Evolutionary conservation across 2,329 filamentous ascomycete genomes (phyloP).

Genomic region (Sporothrix phasma): DNA sequence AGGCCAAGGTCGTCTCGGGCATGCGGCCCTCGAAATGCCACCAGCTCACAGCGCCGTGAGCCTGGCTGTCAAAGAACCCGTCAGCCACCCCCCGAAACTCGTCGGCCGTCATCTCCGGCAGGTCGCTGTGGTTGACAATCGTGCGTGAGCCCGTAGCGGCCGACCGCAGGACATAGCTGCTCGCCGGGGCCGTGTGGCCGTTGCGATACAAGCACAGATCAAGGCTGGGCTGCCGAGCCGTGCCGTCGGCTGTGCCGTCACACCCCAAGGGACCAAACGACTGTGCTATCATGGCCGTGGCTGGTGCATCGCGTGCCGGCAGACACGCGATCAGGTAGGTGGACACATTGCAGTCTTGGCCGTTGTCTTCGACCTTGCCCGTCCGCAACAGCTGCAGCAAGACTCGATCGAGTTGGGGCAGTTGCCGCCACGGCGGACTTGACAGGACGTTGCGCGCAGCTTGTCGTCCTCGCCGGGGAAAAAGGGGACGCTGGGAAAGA

Average conservation of each 20-base stretch:
- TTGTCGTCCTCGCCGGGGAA: slow-evolving; percentile 65
- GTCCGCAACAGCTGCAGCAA: slow-evolving; percentile 49
- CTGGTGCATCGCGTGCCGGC: slow-evolving; percentile 38
- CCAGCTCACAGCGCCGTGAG: slow-evolving; percentile 37
- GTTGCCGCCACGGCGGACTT: slow-evolving; percentile 59
- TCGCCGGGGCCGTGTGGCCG: slow-evolving; percentile 46
- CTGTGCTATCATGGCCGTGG: slow-evolving; percentile 5
- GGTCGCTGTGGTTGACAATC: slow-evolving; percentile 58
- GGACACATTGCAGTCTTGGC: slow-evolving; percentile 17
- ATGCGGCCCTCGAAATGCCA: slow-evolving; percentile 68
- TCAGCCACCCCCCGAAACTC: slow-evolving; percentile 46
- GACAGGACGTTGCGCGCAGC: slow-evolving; percentile 51
- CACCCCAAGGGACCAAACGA: neutral
- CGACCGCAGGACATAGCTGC: slow-evolving; percentile 60
- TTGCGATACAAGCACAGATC: slow-evolving; percentile 50
- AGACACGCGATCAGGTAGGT: slow-evolving; percentile 43
- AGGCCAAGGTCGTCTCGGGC: slow-evolving; percentile 48
- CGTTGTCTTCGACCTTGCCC: too few species aligned
- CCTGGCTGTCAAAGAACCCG: slow-evolving; percentile 24
- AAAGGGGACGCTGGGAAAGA: slow-evolving; percentile 44
- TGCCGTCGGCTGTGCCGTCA: slow-evolving; percentile 1
- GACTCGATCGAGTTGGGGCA: slow-evolving; percentile 63
- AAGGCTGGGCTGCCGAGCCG: slow-evolving; percentile 33
- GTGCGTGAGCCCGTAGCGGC: slow-evolving; percentile 51
- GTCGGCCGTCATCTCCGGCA: slow-evolving; percentile 54